Evolutionary conservation across 495 filamentous ascomycete genomes (phyloP).

Genomic region (Oidiodendron maius): DNA sequence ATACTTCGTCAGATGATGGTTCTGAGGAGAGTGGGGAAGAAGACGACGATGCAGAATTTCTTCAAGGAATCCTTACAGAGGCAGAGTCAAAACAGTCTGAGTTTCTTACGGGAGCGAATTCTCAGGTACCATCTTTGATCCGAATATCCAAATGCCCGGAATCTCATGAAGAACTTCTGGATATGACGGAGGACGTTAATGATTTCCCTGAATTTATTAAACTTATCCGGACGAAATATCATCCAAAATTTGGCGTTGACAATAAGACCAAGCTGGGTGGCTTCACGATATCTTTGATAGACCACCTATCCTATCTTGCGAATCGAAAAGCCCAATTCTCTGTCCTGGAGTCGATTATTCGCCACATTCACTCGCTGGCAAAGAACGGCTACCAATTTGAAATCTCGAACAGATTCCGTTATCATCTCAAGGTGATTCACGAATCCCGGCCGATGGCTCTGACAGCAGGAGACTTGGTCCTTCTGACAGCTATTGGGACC

Average conservation of each 20-base stretch:
- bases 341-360: conserved; percentile 61
- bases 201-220: conserved; percentile 78
- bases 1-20: conserved; percentile 40
- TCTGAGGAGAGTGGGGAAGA: conserved; percentile 51
- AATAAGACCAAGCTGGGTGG: conserved; percentile 78
- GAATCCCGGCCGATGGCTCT: conserved; percentile 52
- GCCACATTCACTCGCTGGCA: conserved; percentile 81
- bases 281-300: conserved; percentile 70
- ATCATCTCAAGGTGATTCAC: conserved; percentile 61
- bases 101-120: conserved; percentile 31
- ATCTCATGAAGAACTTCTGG: conserved; percentile 65
- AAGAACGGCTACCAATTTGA: conserved; percentile 67
- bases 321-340: conserved; percentile 48
- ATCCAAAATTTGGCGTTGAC: conserved; percentile 74
- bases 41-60: conserved; percentile 63
- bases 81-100: conserved; percentile 40
- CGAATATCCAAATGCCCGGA: conserved; percentile 83
- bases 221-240: conserved; percentile 80
- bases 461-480: conserved; percentile 66
- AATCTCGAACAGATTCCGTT: conserved; percentile 70
- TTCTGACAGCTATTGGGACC: conserved; percentile 74
- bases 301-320: conserved; percentile 54
- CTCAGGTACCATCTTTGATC: conserved; percentile 29
- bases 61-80: conserved; percentile 53
- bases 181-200: conserved; percentile 52